A percentile compares a stretch with the other conserved stretches of the same genome.
These are phyloP conservation scores for Pestalotiopsis sp. DNA, from an alignment of 2,329 filamentous ascomycete species.

Conservation along the genomic window DNA sequence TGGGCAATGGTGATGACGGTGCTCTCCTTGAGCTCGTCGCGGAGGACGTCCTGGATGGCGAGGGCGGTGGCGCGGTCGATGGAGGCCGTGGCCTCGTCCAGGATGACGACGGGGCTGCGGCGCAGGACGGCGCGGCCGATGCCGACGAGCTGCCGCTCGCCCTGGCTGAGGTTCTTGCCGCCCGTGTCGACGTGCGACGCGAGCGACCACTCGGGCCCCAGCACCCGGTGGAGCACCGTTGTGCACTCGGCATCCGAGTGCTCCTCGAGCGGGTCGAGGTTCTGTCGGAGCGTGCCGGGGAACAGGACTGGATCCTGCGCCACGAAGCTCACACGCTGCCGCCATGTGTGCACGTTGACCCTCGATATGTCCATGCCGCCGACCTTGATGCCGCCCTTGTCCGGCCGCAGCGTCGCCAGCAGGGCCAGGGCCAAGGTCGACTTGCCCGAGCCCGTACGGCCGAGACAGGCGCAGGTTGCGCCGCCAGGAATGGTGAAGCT, in stretches of 20 bases:
- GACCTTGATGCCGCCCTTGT: constrained; percentile 53
- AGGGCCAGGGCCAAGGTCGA: constrained; percentile 70
- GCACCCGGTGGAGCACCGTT: constrained; percentile 59
- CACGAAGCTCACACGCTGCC: constrained; percentile 63
- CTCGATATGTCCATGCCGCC: constrained; percentile 54
- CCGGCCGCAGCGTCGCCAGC: constrained; percentile 56
- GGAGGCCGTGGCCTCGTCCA: constrained; percentile 68
- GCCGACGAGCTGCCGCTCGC: constrained; percentile 64
- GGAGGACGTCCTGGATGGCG: constrained; percentile 58
- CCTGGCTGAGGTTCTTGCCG: constrained; percentile 64
- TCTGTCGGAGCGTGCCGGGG: constrained; percentile 60
- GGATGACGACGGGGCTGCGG: constrained; percentile 60
- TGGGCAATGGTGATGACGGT: constrained; percentile 71
- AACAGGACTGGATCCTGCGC: constrained; percentile 67
- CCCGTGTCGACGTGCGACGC: constrained; percentile 58
- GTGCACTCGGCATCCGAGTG: constrained; percentile 54
- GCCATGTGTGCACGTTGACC: constrained; percentile 57
- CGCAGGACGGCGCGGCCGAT: constrained; percentile 63
- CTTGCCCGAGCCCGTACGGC: constrained; percentile 86
- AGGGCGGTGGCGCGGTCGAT: constrained; percentile 63
- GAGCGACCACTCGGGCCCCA: constrained; percentile 53
- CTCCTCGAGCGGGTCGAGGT: constrained; percentile 70
- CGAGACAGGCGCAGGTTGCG: constrained; percentile 69
- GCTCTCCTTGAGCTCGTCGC: constrained; percentile 55
- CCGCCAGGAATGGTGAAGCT: constrained; percentile 72